A percentile compares a stretch with the other conserved stretches of the same genome.
Conservation (phyloP, 2,329 filamentous ascomycete species). For the Colletotrichum destructivum region DNA sequence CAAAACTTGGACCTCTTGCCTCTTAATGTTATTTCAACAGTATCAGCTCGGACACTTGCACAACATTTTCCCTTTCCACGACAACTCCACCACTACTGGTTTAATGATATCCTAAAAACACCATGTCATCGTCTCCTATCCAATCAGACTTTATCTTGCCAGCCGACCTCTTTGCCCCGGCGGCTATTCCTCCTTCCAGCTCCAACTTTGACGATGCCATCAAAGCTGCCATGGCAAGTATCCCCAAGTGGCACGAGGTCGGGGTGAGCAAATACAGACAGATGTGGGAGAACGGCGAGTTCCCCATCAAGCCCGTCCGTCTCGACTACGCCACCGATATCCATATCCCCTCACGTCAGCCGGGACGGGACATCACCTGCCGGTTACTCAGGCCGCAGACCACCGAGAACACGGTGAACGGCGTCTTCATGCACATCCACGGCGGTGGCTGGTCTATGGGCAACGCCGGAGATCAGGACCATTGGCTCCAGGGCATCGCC, state of each 20-base stretch:
- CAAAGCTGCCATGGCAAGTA: conserved; percentile 5
- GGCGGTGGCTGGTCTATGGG: conserved; percentile 11
- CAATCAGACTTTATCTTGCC: too few relatives aligned
- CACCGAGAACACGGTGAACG: background rate
- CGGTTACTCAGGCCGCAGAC: too few relatives aligned
- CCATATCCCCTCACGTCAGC: background rate
- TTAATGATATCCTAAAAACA: too few relatives aligned
- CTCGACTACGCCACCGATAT: conserved; percentile 7
- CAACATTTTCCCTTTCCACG: too few relatives aligned
- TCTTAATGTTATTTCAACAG: too few relatives aligned
- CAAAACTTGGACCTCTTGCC: too few relatives aligned
- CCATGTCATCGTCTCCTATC: too few relatives aligned
- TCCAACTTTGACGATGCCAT: conserved; percentile 1
- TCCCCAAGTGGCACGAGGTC: conserved; percentile 9
- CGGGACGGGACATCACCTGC: background rate
- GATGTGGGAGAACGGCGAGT: conserved; percentile 7
- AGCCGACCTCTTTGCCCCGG: background rate
- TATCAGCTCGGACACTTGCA: too few relatives aligned
- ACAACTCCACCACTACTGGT: too few relatives aligned
- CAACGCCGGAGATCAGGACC: conserved; percentile 6
- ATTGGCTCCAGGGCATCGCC: conserved; percentile 4
- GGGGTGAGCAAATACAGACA: conserved; percentile 10
- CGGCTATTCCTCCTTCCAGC: background rate
- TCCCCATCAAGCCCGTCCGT: conserved; percentile 1
- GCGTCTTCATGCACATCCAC: conserved; percentile 12